Conservation (phyloP, 2,329 filamentous ascomycete species). For the Sporothrix schenckii region DNA sequence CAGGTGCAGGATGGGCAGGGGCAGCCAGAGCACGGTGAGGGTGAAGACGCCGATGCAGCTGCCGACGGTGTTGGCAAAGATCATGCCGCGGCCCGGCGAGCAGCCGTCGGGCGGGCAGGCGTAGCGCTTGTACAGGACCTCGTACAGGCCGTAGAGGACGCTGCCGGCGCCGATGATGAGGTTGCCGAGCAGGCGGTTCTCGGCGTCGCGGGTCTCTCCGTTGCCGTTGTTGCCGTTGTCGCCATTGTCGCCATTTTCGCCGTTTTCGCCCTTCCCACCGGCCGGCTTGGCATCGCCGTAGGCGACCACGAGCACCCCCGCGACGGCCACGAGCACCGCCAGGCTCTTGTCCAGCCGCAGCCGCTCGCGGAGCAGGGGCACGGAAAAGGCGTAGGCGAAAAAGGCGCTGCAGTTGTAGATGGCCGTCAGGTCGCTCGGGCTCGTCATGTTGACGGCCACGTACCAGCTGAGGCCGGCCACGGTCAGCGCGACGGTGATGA, state of each 20-base stretch:
- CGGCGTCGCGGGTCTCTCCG: constrained; percentile 41
- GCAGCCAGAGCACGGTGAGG: constrained; percentile 85
- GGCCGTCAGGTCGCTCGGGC: constrained; percentile 88
- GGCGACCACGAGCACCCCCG: constrained; percentile 90
- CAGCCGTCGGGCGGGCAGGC: constrained; percentile 92
- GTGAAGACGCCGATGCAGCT: constrained; percentile 87
- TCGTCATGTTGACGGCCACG: constrained; percentile 89
- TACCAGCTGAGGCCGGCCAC: constrained; percentile 95
- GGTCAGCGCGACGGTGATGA: constrained; percentile 83
- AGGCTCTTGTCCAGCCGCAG: constrained; percentile 81
- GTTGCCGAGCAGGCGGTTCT: constrained; percentile 78
- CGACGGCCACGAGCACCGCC: constrained; percentile 82
- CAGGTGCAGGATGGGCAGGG: constrained; percentile 79
- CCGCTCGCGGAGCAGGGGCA: constrained; percentile 84
- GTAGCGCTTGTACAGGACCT: constrained; percentile 91
- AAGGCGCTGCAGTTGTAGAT: constrained; percentile 99
- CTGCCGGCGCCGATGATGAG: constrained; percentile 88
- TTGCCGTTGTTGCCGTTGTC: too few species aligned
- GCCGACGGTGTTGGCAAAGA: constrained; percentile 93
- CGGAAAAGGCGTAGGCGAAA: constrained; percentile 96
- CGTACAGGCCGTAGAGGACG: constrained; percentile 93
- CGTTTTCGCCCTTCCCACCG: constrained; percentile 27
- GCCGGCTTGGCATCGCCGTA: constrained; percentile 73
- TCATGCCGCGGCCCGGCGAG: constrained; percentile 81
- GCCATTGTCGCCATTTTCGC: constrained; percentile 27